These are phyloP conservation scores for Ganoderma sinense DNA, from an alignment of 1,284 basidiomycete species.

Conservation along the genomic window DNA sequence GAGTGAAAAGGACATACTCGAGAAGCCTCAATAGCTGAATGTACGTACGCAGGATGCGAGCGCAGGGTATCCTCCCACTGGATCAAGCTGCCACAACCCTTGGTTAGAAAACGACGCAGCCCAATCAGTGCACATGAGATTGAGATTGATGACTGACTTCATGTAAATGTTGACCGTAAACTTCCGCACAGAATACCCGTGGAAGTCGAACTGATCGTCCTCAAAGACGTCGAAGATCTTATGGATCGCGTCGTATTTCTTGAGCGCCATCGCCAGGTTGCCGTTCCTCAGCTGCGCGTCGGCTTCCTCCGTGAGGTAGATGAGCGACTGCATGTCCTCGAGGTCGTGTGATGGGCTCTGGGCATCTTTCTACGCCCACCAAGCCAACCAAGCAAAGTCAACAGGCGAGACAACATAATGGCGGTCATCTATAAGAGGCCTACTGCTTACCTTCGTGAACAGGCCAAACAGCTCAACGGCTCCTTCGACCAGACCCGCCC, in stretches of 20 bases:
- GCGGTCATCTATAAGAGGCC: too few species aligned
- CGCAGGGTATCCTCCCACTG: slow-evolving; percentile 86
- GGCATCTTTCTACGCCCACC: slow-evolving; percentile 77
- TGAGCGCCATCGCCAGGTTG: slow-evolving; percentile 85
- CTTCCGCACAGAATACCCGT: slow-evolving; percentile 92
- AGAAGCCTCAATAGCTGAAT: slow-evolving; percentile 76
- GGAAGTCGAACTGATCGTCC: slow-evolving; percentile 99
- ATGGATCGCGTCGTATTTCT: slow-evolving; percentile 83
- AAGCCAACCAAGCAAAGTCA: slow-evolving; percentile 1
- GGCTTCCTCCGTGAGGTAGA: slow-evolving; percentile 89
- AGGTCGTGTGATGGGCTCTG: slow-evolving; percentile 81
- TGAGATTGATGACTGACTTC: slow-evolving; percentile 60
- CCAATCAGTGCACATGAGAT: neutral
- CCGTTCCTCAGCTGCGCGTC: slow-evolving; percentile 73
- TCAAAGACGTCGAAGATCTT: slow-evolving; percentile 90
- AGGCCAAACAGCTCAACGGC: slow-evolving; percentile 79
- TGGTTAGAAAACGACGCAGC: neutral
- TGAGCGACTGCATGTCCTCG: slow-evolving; percentile 95
- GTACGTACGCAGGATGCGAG: slow-evolving; percentile 79
- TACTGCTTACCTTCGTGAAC: slow-evolving; percentile 82
- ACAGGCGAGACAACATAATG: neutral
- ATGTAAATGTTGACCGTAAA: slow-evolving; percentile 89
- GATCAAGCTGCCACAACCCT: slow-evolving; percentile 63
- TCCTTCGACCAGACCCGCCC: slow-evolving; percentile 82
- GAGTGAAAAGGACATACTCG: slow-evolving; percentile 49